phyloP scores from a whole-genome alignment of 2,329 filamentous ascomycete genomes.

The Neofusicoccum ribis region DNA sequence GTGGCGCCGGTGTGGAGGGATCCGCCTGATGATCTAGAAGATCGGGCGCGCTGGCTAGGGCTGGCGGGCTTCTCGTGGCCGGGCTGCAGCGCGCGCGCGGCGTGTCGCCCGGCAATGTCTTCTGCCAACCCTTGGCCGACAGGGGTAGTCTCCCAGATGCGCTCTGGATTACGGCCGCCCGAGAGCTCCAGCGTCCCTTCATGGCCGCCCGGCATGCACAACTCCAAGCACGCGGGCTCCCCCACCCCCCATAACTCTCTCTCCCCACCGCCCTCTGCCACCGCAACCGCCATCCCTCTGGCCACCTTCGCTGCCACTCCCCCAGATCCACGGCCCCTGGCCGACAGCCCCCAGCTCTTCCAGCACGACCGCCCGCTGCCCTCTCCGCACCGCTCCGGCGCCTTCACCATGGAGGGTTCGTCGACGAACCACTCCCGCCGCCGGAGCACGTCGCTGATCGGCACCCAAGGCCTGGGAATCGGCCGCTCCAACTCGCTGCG shows the following conservation, averaged over 20 bases:
- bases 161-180: too few relatives aligned
- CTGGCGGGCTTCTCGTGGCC: background rate
- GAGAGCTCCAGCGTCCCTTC: background rate
- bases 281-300: conserved; percentile 16
- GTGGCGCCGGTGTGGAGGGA: conserved; percentile 7
- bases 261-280: conserved; percentile 9
- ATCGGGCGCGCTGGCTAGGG: background rate
- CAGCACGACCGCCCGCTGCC: conserved; percentile 10
- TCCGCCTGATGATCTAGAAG: conserved; percentile 7
- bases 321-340: background rate
- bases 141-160: too few relatives aligned
- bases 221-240: conserved; percentile 11
- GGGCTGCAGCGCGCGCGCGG: background rate
- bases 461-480: background rate
- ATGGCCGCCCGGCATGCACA: conserved; percentile 13
- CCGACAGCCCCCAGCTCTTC: background rate
- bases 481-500: conserved; percentile 19
- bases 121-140: background rate
- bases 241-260: background rate
- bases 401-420: conserved; percentile 16
- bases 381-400: conserved; percentile 13
- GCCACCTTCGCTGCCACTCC: conserved; percentile 1
- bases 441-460: conserved; percentile 16
- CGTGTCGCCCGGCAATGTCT: background rate
- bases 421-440: conserved; percentile 19